Conservation (phyloP, 805 yeast species). For the Nakazawaea ambrosiae region DNA sequence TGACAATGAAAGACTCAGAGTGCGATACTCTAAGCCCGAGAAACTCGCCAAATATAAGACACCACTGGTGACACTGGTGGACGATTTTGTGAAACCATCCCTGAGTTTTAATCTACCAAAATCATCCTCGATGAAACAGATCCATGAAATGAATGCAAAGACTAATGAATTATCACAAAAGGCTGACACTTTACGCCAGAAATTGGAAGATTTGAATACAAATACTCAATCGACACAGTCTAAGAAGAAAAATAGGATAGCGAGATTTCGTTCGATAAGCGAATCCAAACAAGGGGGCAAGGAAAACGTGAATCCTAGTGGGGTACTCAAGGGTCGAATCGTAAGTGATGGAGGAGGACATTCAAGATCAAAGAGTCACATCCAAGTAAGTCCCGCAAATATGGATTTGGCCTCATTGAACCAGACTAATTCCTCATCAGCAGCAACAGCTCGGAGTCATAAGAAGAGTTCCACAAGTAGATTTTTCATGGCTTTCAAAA, state of each 20-base stretch:
- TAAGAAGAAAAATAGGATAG: background rate
- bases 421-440: too few species aligned
- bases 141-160: slow-evolving; percentile 4
- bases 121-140: slow-evolving; percentile 3
- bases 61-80: slow-evolving; percentile 1
- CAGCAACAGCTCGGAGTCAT: too few species aligned
- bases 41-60: slow-evolving; percentile 8
- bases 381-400: too few species aligned
- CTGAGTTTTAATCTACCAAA: background rate
- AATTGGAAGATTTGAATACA: background rate
- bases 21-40: slow-evolving; percentile 6
- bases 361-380: too few species aligned
- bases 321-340: too few species aligned
- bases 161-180: background rate
- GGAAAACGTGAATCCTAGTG: too few species aligned
- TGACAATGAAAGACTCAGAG: slow-evolving; percentile 5
- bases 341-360: too few species aligned
- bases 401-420: too few species aligned
- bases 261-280: background rate
- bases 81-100: background rate
- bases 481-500: too few species aligned
- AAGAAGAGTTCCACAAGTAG: too few species aligned
- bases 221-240: background rate
- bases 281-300: background rate
- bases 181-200: slow-evolving; percentile 3